Conservation (phyloP, 805 yeast species). For the Maudiozyma turicensis region DNA sequence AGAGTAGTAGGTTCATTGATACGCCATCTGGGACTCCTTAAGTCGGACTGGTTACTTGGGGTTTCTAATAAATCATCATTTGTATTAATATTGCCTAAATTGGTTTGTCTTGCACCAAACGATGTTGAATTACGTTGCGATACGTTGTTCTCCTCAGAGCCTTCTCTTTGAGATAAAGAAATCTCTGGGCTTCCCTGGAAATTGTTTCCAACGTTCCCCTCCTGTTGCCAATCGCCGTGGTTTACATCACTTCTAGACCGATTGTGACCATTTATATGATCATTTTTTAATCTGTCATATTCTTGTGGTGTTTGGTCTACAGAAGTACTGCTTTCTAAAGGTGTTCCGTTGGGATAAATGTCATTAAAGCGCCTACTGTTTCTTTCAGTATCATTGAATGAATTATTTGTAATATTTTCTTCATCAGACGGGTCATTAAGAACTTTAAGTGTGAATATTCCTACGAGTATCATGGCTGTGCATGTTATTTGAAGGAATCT, state of each 20-base stretch:
- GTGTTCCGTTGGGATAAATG: background rate
- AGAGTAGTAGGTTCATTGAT: background rate
- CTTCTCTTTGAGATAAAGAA: background rate
- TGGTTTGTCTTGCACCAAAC: background rate
- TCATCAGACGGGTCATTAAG: background rate
- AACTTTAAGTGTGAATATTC: conserved; percentile 20
- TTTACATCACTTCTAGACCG: background rate
- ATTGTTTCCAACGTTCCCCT: background rate
- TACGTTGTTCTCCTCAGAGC: background rate
- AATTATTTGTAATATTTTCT: background rate
- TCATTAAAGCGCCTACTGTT: background rate
- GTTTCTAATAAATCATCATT: too few species aligned
- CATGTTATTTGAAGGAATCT: conserved; percentile 46
- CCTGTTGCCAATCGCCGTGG: background rate
- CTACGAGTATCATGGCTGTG: conserved; percentile 26
- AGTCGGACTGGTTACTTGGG: too few species aligned
- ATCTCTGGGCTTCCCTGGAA: background rate
- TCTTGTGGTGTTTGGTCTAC: background rate
- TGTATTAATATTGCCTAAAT: background rate
- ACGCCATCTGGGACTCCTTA: background rate
- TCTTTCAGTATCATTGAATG: background rate
- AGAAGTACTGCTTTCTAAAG: background rate
- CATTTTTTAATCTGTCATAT: background rate
- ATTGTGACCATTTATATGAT: background rate
- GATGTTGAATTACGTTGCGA: background rate